Evolutionary conservation across 2,329 filamentous ascomycete species (phyloP).

Genomic region (Botrytis galanthina): DNA sequence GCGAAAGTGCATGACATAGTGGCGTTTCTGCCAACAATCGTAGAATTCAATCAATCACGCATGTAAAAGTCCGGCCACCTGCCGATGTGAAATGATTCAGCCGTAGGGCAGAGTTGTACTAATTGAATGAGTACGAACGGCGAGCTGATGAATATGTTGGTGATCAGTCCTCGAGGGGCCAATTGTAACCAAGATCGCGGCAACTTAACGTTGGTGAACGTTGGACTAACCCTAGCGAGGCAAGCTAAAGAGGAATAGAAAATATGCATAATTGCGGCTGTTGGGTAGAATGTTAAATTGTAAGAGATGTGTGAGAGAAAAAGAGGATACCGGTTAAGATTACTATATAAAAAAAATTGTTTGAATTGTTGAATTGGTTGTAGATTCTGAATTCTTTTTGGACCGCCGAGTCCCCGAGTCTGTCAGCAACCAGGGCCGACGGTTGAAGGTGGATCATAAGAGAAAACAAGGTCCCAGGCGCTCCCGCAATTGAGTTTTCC

Average conservation of each 20-base stretch:
- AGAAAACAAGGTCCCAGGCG: slow-evolving; percentile 1
- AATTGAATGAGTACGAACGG: slow-evolving; percentile 18
- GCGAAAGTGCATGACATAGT: slow-evolving; percentile 21
- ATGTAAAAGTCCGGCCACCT: slow-evolving; percentile 21
- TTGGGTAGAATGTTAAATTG: not conserved
- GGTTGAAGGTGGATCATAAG: not conserved
- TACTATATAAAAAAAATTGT: not conserved
- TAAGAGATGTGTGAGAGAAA: not conserved
- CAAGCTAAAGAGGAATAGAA: slow-evolving; percentile 11
- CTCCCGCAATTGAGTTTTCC: not conserved
- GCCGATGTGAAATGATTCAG: slow-evolving; percentile 21
- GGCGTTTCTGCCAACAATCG: slow-evolving; percentile 19
- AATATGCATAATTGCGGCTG: slow-evolving; percentile 14
- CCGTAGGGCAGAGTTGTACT: slow-evolving; percentile 22
- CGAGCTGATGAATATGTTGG: slow-evolving; percentile 20
- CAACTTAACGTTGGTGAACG: slow-evolving; percentile 26
- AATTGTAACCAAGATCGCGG: slow-evolving; percentile 24
- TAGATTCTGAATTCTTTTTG: not conserved
- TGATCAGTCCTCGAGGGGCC: slow-evolving; percentile 22
- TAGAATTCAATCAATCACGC: slow-evolving; percentile 22
- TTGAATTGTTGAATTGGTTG: slow-evolving; percentile 7
- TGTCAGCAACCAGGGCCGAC: not conserved
- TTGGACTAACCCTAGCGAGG: slow-evolving; percentile 18
- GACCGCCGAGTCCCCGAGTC: slow-evolving; percentile 1
- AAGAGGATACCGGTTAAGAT: not conserved